phyloP scores from a whole-genome alignment of 108 stramenopile genomes.

The Phaeodactylum tricornutum region DNA sequence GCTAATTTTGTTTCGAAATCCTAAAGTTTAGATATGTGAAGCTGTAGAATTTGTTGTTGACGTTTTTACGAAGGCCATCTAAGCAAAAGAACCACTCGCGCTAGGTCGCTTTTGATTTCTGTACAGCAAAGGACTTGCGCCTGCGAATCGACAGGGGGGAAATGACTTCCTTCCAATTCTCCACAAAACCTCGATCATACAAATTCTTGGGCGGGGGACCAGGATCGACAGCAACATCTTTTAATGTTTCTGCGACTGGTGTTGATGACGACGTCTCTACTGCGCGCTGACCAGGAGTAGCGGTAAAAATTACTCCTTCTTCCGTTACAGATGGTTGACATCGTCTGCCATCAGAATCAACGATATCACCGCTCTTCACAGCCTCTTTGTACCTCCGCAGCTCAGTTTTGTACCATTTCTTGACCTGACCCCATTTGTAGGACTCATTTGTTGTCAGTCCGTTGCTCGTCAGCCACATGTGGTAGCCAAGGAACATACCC shows the following conservation, averaged over 20 bases:
- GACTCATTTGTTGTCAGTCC: slow-evolving; percentile 85
- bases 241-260: slow-evolving; percentile 2
- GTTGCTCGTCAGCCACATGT: slow-evolving; percentile 32
- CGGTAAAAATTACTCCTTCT: slow-evolving; percentile 16
- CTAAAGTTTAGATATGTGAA: too few relatives aligned
- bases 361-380: slow-evolving; percentile 23
- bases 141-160: slow-evolving; percentile 54
- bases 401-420: slow-evolving; percentile 55
- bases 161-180: slow-evolving; percentile 68
- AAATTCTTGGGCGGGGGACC: slow-evolving; percentile 67
- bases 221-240: slow-evolving; percentile 42
- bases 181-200: slow-evolving; percentile 53
- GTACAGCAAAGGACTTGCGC: too few relatives aligned
- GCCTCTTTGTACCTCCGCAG: slow-evolving; percentile 43
- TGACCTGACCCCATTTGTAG: slow-evolving; percentile 68
- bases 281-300: too few relatives aligned
- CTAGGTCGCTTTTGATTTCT: neutral
- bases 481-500: slow-evolving; percentile 44
- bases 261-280: neutral
- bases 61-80: too few relatives aligned
- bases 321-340: too few relatives aligned
- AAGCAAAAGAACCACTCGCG: neutral
- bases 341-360: slow-evolving; percentile 28
- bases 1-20: slow-evolving; percentile 22
- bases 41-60: too few relatives aligned